A percentile compares a stretch with the other conserved stretches of the same genome.
Evolutionary conservation across 306 rosid species (phyloP).

Genomic region (Lathyrus sativus): DNA sequence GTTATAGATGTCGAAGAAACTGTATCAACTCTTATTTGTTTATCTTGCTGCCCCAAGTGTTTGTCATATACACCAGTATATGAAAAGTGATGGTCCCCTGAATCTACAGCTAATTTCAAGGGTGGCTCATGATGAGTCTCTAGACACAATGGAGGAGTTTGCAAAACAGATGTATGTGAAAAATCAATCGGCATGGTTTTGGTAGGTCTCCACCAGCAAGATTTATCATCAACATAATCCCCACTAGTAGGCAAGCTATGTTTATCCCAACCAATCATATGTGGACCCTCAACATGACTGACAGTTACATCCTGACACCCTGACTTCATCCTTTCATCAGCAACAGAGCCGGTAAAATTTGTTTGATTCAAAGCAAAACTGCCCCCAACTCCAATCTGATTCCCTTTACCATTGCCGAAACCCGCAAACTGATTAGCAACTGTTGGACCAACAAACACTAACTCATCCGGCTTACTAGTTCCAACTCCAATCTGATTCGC

Average conservation of each 20-base stretch:
- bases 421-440: too few species aligned
- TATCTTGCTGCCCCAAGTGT: too few species aligned
- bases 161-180: constrained; percentile 43
- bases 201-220: constrained; percentile 40
- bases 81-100: constrained; percentile 37
- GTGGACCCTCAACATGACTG: too few species aligned
- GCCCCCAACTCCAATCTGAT: too few species aligned
- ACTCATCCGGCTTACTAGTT: too few species aligned
- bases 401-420: too few species aligned
- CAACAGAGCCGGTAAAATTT: constrained; percentile 28
- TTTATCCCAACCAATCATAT: constrained; percentile 43
- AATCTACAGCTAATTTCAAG: constrained; percentile 37
- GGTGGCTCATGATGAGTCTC: constrained; percentile 44
- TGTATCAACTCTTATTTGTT: too few species aligned
- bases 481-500: too few species aligned
- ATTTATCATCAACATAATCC: constrained; percentile 47
- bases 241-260: constrained; percentile 33
- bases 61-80: constrained; percentile 44
- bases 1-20: too few species aligned
- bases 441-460: too few species aligned
- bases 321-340: constrained; percentile 47
- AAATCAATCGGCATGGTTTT: too few species aligned
- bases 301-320: too few species aligned
- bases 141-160: constrained; percentile 40
- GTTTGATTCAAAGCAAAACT: constrained; percentile 44